Evolutionary conservation across 1,139 yeast genomes (phyloP).

Genomic region (Pichia terricola): DNA sequence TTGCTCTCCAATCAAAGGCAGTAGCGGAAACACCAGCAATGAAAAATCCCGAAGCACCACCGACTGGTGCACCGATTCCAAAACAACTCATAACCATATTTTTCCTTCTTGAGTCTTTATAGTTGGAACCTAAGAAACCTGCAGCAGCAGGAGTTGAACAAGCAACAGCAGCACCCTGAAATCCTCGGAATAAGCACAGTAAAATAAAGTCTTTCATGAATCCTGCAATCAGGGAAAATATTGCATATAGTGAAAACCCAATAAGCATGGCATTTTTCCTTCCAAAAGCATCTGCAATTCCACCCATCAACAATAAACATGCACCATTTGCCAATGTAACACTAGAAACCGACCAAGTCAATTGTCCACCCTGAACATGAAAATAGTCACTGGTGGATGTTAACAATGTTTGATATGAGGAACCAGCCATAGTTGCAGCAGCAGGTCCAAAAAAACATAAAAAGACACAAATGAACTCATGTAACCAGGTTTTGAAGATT

Average conservation of each 20-base stretch:
- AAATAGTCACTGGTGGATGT: conserved; percentile 27
- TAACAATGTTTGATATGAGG: conserved; percentile 29
- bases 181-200: conserved; percentile 31
- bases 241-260: conserved; percentile 27
- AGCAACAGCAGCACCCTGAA: conserved; percentile 34
- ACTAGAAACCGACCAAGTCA: conserved; percentile 34
- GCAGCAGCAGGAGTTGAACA: conserved; percentile 37
- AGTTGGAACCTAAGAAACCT: conserved; percentile 33
- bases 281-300: conserved; percentile 36
- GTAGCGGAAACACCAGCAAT: conserved; percentile 33
- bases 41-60: conserved; percentile 32
- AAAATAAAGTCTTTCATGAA: conserved; percentile 29
- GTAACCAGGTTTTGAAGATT: conserved; percentile 19
- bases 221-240: conserved; percentile 31
- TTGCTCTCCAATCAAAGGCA: conserved; percentile 32
- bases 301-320: conserved; percentile 33
- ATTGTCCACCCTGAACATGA: conserved; percentile 28
- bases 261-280: conserved; percentile 29
- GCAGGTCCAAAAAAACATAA: conserved; percentile 32
- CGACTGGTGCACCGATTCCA: conserved; percentile 38
- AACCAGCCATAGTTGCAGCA: conserved; percentile 29
- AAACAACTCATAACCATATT: conserved; percentile 35
- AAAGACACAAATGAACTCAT: conserved; percentile 25
- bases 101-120: conserved; percentile 29
- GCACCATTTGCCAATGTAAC: conserved; percentile 34